Percentiles rank a stretch among this genome's conserved stretches.
These are phyloP conservation scores for Fusarium begoniae DNA, from an alignment of 2,329 filamentous ascomycete species.

Conservation along the genomic window DNA sequence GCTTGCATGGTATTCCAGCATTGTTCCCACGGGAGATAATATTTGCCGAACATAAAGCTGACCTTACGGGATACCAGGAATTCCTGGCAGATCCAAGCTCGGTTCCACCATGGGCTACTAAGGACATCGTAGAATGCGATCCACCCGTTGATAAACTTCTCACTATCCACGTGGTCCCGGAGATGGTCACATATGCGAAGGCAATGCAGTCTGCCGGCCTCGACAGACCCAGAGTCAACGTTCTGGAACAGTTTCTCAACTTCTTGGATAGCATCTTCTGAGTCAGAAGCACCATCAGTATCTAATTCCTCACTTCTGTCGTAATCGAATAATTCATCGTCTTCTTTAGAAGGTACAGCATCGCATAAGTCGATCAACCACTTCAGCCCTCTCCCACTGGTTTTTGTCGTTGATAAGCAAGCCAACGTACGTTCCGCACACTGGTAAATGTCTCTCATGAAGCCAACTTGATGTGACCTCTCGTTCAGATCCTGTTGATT, in stretches of 20 bases:
- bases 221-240: too few relatives aligned
- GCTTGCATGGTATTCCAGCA: accelerated
- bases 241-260: too few relatives aligned
- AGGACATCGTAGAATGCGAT: accelerated
- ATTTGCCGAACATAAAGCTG: accelerated
- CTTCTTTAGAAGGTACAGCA: accelerated
- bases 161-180: accelerated
- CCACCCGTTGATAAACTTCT: background rate
- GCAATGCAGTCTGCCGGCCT: too few relatives aligned
- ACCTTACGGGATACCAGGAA: accelerated
- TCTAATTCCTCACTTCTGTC: too few relatives aligned
- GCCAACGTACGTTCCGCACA: accelerated
- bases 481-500: accelerated
- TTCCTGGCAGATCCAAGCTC: background rate
- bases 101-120: accelerated
- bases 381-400: background rate
- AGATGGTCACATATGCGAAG: background rate
- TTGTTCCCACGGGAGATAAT: accelerated
- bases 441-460: accelerated
- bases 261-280: too few relatives aligned
- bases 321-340: background rate
- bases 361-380: background rate
- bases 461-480: background rate
- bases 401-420: background rate
- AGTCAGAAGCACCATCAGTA: too few relatives aligned